A percentile compares a stretch with the other conserved stretches of the same genome.
Conservation (phyloP, 768 basidiomycete genomes). For the Tylopilus rubrobrunneus region DNA sequence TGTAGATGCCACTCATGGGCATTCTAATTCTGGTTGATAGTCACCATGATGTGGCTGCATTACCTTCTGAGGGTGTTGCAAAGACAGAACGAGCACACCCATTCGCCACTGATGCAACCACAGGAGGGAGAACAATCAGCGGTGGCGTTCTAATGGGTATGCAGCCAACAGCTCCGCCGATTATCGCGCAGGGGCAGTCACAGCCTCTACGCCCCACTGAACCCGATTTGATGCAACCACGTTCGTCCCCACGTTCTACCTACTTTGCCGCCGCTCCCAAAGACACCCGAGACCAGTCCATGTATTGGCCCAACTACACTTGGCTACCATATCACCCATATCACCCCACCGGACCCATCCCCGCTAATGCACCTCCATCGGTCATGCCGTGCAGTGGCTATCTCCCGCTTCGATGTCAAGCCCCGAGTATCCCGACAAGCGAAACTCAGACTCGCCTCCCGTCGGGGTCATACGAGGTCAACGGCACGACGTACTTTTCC, state of each 20-base stretch:
- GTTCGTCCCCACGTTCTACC: slow-evolving; percentile 24
- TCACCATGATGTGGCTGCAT: slow-evolving; percentile 19
- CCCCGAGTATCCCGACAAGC: background rate
- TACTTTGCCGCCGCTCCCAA: background rate
- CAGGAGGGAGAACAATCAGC: slow-evolving; percentile 21
- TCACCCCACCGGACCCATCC: slow-evolving; percentile 17
- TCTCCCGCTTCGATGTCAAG: background rate
- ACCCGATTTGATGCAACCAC: slow-evolving; percentile 27
- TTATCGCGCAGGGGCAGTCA: background rate
- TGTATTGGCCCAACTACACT: slow-evolving; percentile 14
- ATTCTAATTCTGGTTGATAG: slow-evolving; percentile 7
- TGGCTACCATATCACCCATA: slow-evolving; percentile 24
- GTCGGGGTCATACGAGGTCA: slow-evolving; percentile 19
- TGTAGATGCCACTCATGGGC: background rate
- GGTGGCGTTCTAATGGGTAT: slow-evolving; percentile 22
- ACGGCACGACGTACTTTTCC: slow-evolving; percentile 31
- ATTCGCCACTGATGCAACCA: slow-evolving; percentile 3
- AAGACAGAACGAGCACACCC: slow-evolving; percentile 6
- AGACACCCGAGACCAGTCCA: slow-evolving; percentile 7
- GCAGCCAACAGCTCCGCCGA: slow-evolving; percentile 12
- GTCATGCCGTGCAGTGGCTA: slow-evolving; percentile 1
- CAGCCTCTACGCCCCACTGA: slow-evolving; percentile 31
- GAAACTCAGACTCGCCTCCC: slow-evolving; percentile 8
- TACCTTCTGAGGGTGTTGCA: slow-evolving; percentile 18
- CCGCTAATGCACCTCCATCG: background rate